A percentile compares a stretch with the other conserved stretches of the same genome.
phyloP scores from a whole-genome alignment of 2,329 filamentous ascomycete species.

The Alternaria longipes region DNA sequence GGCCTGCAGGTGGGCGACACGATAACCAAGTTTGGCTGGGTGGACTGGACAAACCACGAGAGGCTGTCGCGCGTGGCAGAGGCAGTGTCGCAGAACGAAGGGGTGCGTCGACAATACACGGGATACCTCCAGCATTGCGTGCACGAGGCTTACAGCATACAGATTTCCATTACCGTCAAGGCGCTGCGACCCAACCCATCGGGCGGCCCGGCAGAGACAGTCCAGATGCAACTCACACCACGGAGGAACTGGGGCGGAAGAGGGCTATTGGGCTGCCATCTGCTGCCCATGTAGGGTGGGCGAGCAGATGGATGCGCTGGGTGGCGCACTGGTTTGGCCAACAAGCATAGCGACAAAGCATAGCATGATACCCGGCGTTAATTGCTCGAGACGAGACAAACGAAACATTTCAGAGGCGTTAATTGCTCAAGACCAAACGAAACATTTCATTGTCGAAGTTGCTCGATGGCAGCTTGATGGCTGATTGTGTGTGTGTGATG shows the following conservation, averaged over 20 bases:
- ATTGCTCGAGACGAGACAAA: constrained; percentile 9
- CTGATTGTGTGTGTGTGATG: constrained; percentile 4
- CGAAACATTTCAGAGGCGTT: constrained; percentile 25
- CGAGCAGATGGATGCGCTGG: constrained; percentile 29
- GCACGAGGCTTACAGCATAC: constrained; percentile 35
- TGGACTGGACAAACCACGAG: constrained; percentile 86
- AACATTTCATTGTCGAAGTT: neutral
- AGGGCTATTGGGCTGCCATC: constrained; percentile 88
- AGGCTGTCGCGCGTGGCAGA: constrained; percentile 86
- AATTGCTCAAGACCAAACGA: constrained; percentile 12
- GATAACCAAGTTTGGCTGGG: constrained; percentile 84
- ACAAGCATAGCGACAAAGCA: constrained; percentile 44
- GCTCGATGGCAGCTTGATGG: neutral
- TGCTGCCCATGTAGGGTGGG: constrained; percentile 73
- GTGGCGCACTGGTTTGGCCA: constrained; percentile 48
- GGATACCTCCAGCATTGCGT: neutral
- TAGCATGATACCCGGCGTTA: constrained; percentile 51
- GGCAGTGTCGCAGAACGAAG: constrained; percentile 87
- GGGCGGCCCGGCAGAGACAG: constrained; percentile 55
- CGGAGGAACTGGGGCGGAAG: constrained; percentile 87
- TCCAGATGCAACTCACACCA: constrained; percentile 78
- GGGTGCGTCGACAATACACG: constrained; percentile 66
- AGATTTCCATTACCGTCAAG: constrained; percentile 77
- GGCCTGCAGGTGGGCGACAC: constrained; percentile 83
- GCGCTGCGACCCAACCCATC: constrained; percentile 59